phyloP scores from a whole-genome alignment of 2,329 filamentous ascomycete genomes.

The Alternaria solani region DNA sequence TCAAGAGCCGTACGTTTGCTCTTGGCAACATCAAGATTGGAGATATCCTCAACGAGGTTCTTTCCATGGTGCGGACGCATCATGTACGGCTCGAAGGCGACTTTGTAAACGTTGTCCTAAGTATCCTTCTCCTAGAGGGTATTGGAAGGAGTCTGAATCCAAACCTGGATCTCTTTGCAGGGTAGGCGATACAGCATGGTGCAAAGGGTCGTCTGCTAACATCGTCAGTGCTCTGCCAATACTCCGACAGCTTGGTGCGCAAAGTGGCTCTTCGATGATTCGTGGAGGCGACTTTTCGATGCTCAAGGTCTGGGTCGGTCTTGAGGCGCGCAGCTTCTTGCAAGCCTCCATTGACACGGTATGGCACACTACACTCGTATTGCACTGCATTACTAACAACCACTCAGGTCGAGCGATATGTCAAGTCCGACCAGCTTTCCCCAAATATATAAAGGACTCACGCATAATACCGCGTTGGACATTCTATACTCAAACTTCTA shows the following conservation, averaged over 20 bases:
- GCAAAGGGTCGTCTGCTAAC: slow-evolving; percentile 17
- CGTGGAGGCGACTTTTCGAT: slow-evolving; percentile 66
- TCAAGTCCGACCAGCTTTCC: slow-evolving; percentile 87
- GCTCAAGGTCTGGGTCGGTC: slow-evolving; percentile 88
- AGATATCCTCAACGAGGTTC: slow-evolving; percentile 88
- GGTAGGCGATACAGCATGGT: slow-evolving; percentile 54
- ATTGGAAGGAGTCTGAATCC: slow-evolving; percentile 90
- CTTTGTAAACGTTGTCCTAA: slow-evolving; percentile 97
- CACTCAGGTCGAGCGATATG: slow-evolving; percentile 78
- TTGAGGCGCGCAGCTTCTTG: slow-evolving; percentile 88
- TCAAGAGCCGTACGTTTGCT: slow-evolving; percentile 90
- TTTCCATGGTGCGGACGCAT: slow-evolving; percentile 89
- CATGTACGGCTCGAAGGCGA: slow-evolving; percentile 96
- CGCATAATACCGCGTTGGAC: background rate
- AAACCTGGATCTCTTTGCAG: slow-evolving; percentile 82
- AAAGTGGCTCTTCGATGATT: slow-evolving; percentile 68
- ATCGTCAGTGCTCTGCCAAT: slow-evolving; percentile 80
- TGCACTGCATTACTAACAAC: slow-evolving; percentile 9
- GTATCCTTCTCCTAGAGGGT: slow-evolving; percentile 90
- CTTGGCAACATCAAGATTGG: slow-evolving; percentile 95
- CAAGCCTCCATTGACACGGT: slow-evolving; percentile 90
- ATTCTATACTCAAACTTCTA: background rate
- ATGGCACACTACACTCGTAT: slow-evolving; percentile 49
- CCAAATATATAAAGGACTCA: slow-evolving; percentile 73
- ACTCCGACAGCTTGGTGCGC: slow-evolving; percentile 82